Base-by-base conservation (phyloP, 345 rosid genomes). In the Dipteronia sinensis region DNA sequence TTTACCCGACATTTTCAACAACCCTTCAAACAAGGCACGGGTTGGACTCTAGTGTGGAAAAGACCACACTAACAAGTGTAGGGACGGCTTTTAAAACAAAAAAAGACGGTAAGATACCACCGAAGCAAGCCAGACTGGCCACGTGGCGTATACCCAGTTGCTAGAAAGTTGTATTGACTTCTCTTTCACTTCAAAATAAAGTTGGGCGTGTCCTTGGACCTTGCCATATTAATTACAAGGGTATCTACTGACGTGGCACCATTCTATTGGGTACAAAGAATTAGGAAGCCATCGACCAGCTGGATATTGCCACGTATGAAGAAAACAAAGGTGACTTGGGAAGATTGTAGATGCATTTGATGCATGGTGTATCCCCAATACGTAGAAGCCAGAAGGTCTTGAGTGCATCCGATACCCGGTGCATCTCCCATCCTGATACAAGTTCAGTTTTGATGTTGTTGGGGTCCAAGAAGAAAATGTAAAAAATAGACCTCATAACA, bases 41-140 rank as follows among this genome's bases (percentile, higher is more conserved):
- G 66, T 71, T 78, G 83, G 80, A 67, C 55, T 63, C 11, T 42
- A 23, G 40, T 47, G 73, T 9, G 34, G 83, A 77, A 27, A 66
- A 77, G 81, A 80, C 78, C 71, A 42, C 83, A 73, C 79, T 9
- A 58, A 53, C n/a, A 61, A 51, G 15, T 31, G 82, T 71, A 23
- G 87, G 90, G 87, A 83, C 85, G 84, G 78, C 81, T 49, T 15
- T 49, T 16, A 15, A 56, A 0, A 11, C 65, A 47, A 56, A 73
- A 81, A 70, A 31, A 25, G 85, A 87, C 85, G 77, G 72, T 78
- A 42, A 59, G 78, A 25, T 40, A 67, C 76, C 59, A 31, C 75
- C 82, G 76, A 78, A 62, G 75, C 77, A 22, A 4, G 73, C 46
- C 67, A 65, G 20, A 20, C 3, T 0, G 53, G 20, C 78, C 46